Evolutionary conservation across 2,329 filamentous ascomycete species (phyloP).

Genomic region (Stenocarpella maydis): DNA sequence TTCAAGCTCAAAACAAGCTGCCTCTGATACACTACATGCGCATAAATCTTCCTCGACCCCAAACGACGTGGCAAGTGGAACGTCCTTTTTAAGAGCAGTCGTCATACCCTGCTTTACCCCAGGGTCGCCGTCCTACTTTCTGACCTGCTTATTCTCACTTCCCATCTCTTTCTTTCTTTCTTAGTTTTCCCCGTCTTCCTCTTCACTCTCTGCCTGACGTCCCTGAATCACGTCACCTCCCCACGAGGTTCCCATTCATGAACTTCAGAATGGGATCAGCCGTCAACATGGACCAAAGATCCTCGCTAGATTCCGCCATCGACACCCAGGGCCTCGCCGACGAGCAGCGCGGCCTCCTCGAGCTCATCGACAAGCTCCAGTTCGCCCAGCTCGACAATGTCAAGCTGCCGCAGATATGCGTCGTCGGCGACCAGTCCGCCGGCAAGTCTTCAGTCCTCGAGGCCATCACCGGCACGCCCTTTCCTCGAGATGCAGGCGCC

Average conservation of each 20-base stretch:
- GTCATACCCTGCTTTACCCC: constrained; percentile 1
- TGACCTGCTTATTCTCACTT: neutral
- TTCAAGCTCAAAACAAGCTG: constrained; percentile 24
- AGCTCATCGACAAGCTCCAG: constrained; percentile 58
- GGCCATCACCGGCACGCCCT: constrained; percentile 68
- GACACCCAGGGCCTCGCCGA: constrained; percentile 58
- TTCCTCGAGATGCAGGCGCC: constrained; percentile 66
- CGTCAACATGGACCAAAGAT: constrained; percentile 34
- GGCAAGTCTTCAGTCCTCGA: constrained; percentile 72
- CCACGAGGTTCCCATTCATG: neutral
- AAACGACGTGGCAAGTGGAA: constrained; percentile 22
- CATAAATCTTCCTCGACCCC: constrained; percentile 20
- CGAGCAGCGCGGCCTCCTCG: constrained; percentile 64
- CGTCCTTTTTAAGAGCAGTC: constrained; percentile 1
- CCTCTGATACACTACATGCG: constrained; percentile 16
- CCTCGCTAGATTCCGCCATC: constrained; percentile 57
- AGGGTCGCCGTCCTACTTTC: neutral
- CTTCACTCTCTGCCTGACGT: neutral
- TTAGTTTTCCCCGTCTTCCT: neutral
- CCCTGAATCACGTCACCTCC: neutral
- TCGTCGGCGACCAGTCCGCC: constrained; percentile 70
- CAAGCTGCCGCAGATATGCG: constrained; percentile 67
- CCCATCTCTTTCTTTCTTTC: neutral
- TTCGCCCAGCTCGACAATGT: constrained; percentile 47
- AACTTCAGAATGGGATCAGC: constrained; percentile 28